Conservation (phyloP, 2,329 filamentous ascomycete species). For the Sclerotinia trifoliorum region DNA sequence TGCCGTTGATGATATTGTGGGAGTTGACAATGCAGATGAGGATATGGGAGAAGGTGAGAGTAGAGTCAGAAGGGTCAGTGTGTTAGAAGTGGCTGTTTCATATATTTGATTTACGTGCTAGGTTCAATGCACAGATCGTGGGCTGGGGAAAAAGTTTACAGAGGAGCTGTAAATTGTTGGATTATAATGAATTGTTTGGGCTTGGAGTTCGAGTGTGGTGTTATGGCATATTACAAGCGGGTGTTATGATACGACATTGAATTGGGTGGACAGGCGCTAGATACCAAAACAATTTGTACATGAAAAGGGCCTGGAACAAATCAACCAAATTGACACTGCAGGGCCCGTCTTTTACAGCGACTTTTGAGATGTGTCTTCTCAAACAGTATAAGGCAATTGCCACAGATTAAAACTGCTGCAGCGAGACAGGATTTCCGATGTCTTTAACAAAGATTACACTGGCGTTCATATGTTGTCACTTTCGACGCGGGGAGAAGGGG, state of each 20-base stretch:
- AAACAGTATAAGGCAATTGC: too few species aligned
- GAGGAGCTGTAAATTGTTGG: background rate
- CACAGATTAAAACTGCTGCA: too few species aligned
- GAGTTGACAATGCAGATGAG: slow-evolving; percentile 24
- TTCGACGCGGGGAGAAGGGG: too few species aligned
- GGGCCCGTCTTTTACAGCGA: too few species aligned
- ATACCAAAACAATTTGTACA: background rate
- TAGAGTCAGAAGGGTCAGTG: slow-evolving; percentile 36
- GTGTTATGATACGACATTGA: background rate
- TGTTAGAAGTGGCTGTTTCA: slow-evolving; percentile 36
- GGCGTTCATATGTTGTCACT: too few species aligned
- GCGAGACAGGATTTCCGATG: too few species aligned
- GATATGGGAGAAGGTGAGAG: slow-evolving; percentile 29
- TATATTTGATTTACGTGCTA: slow-evolving; percentile 14
- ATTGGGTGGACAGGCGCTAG: background rate
- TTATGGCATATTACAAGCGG: background rate
- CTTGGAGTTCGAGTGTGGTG: slow-evolving; percentile 5
- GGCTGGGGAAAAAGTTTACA: background rate
- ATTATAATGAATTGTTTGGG: background rate
- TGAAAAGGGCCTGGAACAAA: background rate
- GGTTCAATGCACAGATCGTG: background rate
- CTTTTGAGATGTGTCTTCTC: too few species aligned
- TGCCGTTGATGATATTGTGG: slow-evolving; percentile 40
- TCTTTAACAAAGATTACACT: too few species aligned
- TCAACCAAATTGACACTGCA: background rate